Base-by-base conservation (phyloP, 768 basidiomycete genomes). In the Trametes gibbosa region DNA sequence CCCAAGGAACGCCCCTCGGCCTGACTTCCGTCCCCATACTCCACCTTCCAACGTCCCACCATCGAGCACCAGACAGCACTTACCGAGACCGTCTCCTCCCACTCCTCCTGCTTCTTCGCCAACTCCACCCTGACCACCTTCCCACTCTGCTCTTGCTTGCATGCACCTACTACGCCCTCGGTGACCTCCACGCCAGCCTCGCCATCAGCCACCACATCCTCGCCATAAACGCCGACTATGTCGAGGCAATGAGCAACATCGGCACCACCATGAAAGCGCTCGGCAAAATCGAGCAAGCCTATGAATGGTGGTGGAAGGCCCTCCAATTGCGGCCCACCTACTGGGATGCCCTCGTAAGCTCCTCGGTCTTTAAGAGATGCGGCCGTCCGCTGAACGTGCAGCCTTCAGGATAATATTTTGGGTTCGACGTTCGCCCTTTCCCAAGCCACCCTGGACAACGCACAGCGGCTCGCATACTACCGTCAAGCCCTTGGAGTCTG, bases 201-300 rank as follows among this genome's bases (percentile, higher is more conserved):
- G 43, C 58, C 13, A 56, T 70, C 45, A 75, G 72, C 63, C 63
- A 69, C 27, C 69, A 72, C n/a, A 76, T 77, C 21, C 66, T 77
- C 29, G 24, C 59, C 42, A 58, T 70, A 13, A 66, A 73, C 37
- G 60, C 70, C 0, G 61, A 68, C 25, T 70, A 62, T 32, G 66
- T 69, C 45, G 77, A 78, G 61, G 75, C 75, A 17, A 75, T 78
- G 76, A 71, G 66, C 43, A 78, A 78, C 57, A 72, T 77, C 32
- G 77, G 76, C 8, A 73, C 73, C 25, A 71, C 74, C 13, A 58
- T 73, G 53, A 67, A 69, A 21, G 72, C 72, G 8, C 65, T 74
- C 63, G 74, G 74, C 25, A 64, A 61, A 12, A 58, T 62, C 49
- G 62, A 66, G 5, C 69, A 75, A 34, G 77, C 77, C 1, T 73